Evolutionary conservation across 768 basidiomycete genomes (phyloP), one percentile per base, ranked within the genome.

Genomic region (Russula griseocarnosa): DNA sequence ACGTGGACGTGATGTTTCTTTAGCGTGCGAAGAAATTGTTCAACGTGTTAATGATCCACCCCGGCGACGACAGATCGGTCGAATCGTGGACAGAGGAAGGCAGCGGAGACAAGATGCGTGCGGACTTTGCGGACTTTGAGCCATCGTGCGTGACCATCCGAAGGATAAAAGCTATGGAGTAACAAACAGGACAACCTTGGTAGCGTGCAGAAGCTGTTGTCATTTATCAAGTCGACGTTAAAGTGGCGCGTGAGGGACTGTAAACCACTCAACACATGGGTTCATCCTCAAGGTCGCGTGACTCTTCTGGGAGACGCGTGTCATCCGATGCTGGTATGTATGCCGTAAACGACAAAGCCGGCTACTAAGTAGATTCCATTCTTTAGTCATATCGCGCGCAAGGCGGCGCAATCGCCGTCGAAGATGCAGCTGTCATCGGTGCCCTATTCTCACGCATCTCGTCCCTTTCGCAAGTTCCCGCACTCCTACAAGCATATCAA

Each of bases 401-500:
- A 60, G 78, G 78, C 24, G 77, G 77, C 1, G 77, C 78, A 5
- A 77, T 76, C 71, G 73, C 82, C 66, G 74, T 84, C 47, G 83
- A 84, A 70, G 83, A 82, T 65, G 79, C 77, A 0, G 79, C 81
- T 0, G 79, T 81, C 11, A 71, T 82, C 24, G 76, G 75, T 14
- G 71, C 77, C 58, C 76, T 86, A 14, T 77, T 86, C 67, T 81
- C 82, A 0, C 79, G 73, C 24, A 68, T 86, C 52, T 74, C 79
- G 0, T 71, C 73, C 26, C 71, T 66, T 24, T 54, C 72, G 0
- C 83, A 86, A 69, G 76, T 85, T 13, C 61, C 66, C 1, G 70
- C 76, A 4, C 73, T 86, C 20, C 73, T 87, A 14, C 73, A 73
- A 13, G 84, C 82, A 0, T 87, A 86, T 67, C 73, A 86, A 62